These are phyloP conservation scores for Naegleria gruberi DNA, from an alignment of 208 protist genomes.

Conservation along the genomic window DNA sequence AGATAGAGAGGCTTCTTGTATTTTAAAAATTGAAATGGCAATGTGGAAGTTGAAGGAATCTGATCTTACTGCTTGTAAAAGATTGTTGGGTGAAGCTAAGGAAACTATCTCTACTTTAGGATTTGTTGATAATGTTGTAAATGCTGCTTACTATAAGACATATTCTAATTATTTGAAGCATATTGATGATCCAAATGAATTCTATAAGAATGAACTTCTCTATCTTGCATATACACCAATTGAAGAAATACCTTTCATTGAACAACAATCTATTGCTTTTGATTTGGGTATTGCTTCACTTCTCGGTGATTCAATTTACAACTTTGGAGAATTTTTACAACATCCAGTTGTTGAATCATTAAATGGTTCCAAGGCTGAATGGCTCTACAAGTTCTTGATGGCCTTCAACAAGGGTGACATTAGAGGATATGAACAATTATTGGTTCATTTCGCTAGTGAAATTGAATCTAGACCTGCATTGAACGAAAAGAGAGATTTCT, in stretches of 20 bases:
- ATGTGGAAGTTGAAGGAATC: background rate
- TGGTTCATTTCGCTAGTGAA: constrained; percentile 31
- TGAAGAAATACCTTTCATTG: constrained; percentile 37
- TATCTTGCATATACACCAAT: constrained; percentile 54
- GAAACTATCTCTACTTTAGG: background rate
- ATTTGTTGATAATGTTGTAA: constrained; percentile 17
- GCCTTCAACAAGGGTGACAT: constrained; percentile 65
- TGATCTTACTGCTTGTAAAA: background rate
- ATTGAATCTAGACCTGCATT: constrained; percentile 30
- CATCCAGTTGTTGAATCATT: constrained; percentile 55
- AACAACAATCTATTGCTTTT: constrained; percentile 46
- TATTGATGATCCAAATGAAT: constrained; percentile 45
- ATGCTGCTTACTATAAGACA: constrained; percentile 11
- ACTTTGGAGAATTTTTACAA: constrained; percentile 66
- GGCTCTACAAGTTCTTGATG: constrained; percentile 53
- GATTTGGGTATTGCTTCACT: constrained; percentile 62
- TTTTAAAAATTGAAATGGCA: constrained; percentile 24
- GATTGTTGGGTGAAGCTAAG: background rate
- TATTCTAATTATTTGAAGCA: constrained; percentile 26
- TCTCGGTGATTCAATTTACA: constrained; percentile 57
- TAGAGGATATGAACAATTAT: constrained; percentile 42
- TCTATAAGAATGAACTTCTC: constrained; percentile 54
- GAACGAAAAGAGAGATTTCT: constrained; percentile 33
- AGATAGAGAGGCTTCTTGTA: constrained; percentile 3
- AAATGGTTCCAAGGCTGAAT: constrained; percentile 41